phyloP scores from a whole-genome alignment of 1,284 basidiomycete species.

The Amylostereum areolatum region DNA sequence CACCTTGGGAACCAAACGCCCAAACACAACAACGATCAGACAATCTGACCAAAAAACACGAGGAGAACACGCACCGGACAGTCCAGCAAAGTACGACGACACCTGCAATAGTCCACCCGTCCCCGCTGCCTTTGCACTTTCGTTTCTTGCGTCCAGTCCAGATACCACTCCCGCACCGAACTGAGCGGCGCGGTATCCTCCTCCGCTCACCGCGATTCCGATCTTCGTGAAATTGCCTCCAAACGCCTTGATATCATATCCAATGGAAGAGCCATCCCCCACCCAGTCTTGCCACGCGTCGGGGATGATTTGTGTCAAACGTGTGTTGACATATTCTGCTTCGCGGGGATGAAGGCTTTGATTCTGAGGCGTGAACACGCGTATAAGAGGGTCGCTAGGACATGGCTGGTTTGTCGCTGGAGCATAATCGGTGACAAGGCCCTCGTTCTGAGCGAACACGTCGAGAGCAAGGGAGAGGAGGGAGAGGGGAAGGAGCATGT shows the following conservation, averaged over 20 bases:
- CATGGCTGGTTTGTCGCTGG: conserved; percentile 42
- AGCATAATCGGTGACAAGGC: conserved; percentile 41
- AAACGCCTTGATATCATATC: conserved; percentile 43
- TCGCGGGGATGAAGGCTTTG: conserved; percentile 49
- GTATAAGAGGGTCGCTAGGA: conserved; percentile 43
- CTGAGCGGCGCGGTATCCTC: conserved; percentile 53
- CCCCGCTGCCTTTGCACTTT: conserved; percentile 43
- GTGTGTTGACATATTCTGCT: conserved; percentile 35
- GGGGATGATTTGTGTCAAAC: conserved; percentile 35
- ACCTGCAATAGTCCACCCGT: conserved; percentile 66
- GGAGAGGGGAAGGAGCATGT: too few relatives aligned
- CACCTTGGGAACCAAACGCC: conserved; percentile 33
- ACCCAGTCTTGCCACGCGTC: conserved; percentile 56
- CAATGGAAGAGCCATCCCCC: conserved; percentile 43
- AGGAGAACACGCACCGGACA: conserved; percentile 42
- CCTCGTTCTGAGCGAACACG: background rate
- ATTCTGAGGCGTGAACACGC: conserved; percentile 43
- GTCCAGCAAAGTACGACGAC: conserved; percentile 51
- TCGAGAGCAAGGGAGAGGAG: conserved; percentile 3
- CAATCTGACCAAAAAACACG: conserved; percentile 1
- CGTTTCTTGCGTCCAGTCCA: conserved; percentile 55
- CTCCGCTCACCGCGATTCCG: conserved; percentile 55
- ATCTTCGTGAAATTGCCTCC: conserved; percentile 39
- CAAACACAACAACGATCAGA: background rate
- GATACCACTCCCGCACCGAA: conserved; percentile 54